These are phyloP conservation scores for Eucalyptus coolabah DNA, from an alignment of 345 rosid species.

Conservation along the genomic window DNA sequence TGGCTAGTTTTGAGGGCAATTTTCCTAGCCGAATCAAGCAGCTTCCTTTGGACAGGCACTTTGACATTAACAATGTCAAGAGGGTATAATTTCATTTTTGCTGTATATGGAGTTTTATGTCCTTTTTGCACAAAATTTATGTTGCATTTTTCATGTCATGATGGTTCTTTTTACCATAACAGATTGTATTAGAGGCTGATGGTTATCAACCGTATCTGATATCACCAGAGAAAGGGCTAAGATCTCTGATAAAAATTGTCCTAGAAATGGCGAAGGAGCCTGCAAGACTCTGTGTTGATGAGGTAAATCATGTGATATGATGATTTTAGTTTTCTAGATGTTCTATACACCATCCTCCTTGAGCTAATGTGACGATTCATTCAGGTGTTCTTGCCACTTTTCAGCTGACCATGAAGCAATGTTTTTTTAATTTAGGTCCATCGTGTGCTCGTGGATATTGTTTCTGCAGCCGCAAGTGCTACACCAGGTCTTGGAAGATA, in stretches of 20 bases:
- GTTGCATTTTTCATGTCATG: not conserved
- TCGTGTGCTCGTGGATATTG: conserved; percentile 84
- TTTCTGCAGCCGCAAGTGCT: conserved; percentile 80
- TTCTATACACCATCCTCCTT: not conserved
- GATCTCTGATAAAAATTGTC: conserved; percentile 93
- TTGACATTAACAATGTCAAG: conserved; percentile 86
- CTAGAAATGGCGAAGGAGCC: conserved; percentile 98
- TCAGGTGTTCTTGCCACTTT: not conserved
- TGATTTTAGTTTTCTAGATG: not conserved
- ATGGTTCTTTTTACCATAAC: not conserved
- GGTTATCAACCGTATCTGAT: conserved; percentile 99
- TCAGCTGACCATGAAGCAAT: not conserved
- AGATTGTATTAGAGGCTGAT: conserved; percentile 97
- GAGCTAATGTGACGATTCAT: not conserved
- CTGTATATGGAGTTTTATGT: not conserved
- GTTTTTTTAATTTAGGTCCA: conserved; percentile 52
- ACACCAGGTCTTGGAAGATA: conserved; percentile 99
- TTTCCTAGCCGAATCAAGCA: conserved; percentile 93
- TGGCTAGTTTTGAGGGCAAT: conserved; percentile 94
- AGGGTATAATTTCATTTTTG: conserved; percentile 39
- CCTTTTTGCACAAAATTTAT: not conserved
- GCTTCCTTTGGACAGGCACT: conserved; percentile 93
- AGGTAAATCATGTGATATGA: conserved; percentile 32
- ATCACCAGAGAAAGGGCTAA: conserved; percentile 97
- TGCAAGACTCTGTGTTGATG: conserved; percentile 88